Conservation (phyloP, 805 yeast species). For the Teunomyces atbi region DNA sequence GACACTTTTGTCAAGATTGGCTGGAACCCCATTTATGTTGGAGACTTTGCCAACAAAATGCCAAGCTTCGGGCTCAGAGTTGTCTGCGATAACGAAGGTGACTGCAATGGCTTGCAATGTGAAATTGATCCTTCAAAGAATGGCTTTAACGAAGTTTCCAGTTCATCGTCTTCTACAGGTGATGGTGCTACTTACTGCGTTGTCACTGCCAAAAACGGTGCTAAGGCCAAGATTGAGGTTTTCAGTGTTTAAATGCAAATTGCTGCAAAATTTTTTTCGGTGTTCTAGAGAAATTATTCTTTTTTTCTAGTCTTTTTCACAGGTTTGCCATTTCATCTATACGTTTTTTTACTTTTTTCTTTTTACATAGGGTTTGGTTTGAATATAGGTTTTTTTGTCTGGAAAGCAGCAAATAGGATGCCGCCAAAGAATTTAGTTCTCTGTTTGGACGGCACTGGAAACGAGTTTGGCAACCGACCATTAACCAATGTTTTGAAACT, state of each 20-base stretch:
- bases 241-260: conserved; percentile 32
- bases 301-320: neutral
- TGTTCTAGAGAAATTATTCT: neutral
- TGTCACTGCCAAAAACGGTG: conserved; percentile 65
- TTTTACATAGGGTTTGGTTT: conserved; percentile 6
- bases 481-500: conserved; percentile 54
- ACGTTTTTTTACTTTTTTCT: neutral
- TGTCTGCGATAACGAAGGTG: conserved; percentile 65
- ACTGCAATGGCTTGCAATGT: conserved; percentile 78
- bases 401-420: neutral
- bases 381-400: neutral
- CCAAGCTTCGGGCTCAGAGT: conserved; percentile 74
- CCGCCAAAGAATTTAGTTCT: conserved; percentile 45
- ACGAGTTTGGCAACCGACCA: conserved; percentile 55
- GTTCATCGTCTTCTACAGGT: conserved; percentile 43
- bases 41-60: conserved; percentile 50
- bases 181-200: conserved; percentile 77
- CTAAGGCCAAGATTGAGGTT: conserved; percentile 71
- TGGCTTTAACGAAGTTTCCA: conserved; percentile 55
- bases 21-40: conserved; percentile 86
- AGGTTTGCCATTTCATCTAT: neutral
- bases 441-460: conserved; percentile 65
- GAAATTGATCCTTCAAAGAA: conserved; percentile 70
- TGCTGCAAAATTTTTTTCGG: neutral
- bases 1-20: conserved; percentile 82